Evolutionary conservation across 192 early-diverging fungal genomes (phyloP).

Genomic region (Coemansia sp.): DNA sequence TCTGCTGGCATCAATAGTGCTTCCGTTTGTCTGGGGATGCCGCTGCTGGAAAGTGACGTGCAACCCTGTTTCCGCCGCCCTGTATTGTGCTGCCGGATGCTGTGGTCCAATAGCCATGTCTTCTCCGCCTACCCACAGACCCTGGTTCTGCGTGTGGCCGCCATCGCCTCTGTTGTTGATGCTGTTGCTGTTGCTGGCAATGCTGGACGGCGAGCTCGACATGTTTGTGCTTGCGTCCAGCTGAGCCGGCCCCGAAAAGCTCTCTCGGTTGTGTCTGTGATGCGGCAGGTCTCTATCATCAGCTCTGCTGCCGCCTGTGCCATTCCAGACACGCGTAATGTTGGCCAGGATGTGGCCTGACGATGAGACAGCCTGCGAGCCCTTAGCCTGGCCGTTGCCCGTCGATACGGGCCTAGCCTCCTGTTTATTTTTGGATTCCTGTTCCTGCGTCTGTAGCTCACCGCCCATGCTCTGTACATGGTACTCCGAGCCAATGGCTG

Average conservation of each 20-base stretch:
- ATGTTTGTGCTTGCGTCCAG: slow-evolving; percentile 37
- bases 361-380: background rate
- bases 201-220: slow-evolving; percentile 36
- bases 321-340: background rate
- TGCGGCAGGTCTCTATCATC: background rate
- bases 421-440: no score
- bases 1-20: slow-evolving; percentile 1
- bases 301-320: background rate
- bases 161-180: no score
- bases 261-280: slow-evolving; percentile 29
- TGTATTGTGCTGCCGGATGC: background rate
- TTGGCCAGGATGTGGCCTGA: background rate
- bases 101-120: slow-evolving; percentile 1
- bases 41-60: slow-evolving; percentile 7
- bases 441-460: background rate
- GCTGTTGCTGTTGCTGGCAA: slow-evolving; percentile 11
- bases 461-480: background rate
- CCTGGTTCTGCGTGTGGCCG: slow-evolving; percentile 30
- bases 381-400: background rate
- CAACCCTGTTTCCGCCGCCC: background rate
- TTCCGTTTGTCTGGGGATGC: background rate
- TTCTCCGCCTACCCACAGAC: slow-evolving; percentile 28
- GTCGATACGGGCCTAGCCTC: background rate
- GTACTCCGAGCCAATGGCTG: slow-evolving; percentile 22
- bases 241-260: slow-evolving; percentile 48